phyloP scores from a whole-genome alignment of 2,329 filamentous ascomycete species.

The Aspergillus ruber region DNA sequence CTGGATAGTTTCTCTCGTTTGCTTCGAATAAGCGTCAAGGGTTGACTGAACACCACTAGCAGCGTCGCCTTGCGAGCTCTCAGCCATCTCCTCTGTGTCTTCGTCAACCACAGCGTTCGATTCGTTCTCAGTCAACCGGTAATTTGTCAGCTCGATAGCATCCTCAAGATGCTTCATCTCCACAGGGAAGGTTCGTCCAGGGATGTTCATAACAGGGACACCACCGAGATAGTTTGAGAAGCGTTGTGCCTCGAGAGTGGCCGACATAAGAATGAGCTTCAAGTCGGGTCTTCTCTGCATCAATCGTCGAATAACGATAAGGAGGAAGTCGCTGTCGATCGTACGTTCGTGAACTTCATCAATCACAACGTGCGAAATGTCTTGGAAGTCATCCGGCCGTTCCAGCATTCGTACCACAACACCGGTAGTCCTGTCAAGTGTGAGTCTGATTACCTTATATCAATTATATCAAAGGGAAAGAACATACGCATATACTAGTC shows the following conservation, averaged over 20 bases:
- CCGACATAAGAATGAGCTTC: conserved; percentile 95
- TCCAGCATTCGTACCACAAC: conserved; percentile 99
- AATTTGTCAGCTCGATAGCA: conserved; percentile 79
- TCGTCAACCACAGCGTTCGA: conserved; percentile 34
- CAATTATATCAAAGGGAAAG: background rate
- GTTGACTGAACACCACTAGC: conserved; percentile 56
- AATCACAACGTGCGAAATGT: conserved; percentile 90
- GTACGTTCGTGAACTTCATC: conserved; percentile 96
- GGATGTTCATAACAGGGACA: conserved; percentile 82
- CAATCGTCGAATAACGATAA: conserved; percentile 84
- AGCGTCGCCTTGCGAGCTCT: conserved; percentile 46
- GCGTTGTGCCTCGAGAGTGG: conserved; percentile 84
- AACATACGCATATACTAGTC: conserved; percentile 77
- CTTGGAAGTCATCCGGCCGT: conserved; percentile 73
- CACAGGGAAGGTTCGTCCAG: conserved; percentile 89
- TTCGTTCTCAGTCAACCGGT: conserved; percentile 58
- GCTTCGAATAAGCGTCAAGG: conserved; percentile 65
- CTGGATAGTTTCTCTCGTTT: conserved; percentile 67
- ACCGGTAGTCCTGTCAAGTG: conserved; percentile 50
- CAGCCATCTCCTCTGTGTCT: conserved; percentile 41
- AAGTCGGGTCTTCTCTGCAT: conserved; percentile 70
- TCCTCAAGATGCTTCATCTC: conserved; percentile 85
- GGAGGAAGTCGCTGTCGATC: conserved; percentile 92
- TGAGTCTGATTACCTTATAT: conserved; percentile 8
- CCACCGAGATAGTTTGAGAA: conserved; percentile 84